Evolutionary conservation across 2,329 filamentous ascomycete species (phyloP).

Genomic region (Diaporthe citri): DNA sequence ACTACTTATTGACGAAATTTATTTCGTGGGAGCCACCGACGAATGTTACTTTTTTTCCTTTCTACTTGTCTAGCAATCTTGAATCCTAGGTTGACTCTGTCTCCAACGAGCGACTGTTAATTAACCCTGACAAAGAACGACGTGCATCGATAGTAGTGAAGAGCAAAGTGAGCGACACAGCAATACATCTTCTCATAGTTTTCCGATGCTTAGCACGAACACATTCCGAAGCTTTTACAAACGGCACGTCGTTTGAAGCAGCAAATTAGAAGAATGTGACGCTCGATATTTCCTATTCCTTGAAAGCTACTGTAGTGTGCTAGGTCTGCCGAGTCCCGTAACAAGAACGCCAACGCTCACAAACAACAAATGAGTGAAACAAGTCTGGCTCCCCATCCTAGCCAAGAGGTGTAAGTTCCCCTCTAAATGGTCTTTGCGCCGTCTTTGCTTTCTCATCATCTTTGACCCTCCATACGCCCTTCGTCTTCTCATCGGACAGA

Average conservation of each 20-base stretch:
- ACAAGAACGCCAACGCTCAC: constrained; percentile 44
- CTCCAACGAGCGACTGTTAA: too few species aligned
- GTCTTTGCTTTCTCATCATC: constrained; percentile 44
- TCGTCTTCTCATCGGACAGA: constrained; percentile 51
- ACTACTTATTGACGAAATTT: too few species aligned
- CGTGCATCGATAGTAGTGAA: too few species aligned
- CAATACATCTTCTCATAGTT: too few species aligned
- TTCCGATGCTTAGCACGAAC: too few species aligned
- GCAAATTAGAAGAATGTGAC: background rate
- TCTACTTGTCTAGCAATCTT: too few species aligned
- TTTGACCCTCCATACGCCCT: constrained; percentile 55
- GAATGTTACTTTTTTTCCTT: too few species aligned
- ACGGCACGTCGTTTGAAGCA: background rate
- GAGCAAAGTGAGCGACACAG: too few species aligned
- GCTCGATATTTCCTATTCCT: background rate
- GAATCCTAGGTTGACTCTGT: too few species aligned
- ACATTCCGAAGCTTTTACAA: too few species aligned
- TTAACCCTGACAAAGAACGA: too few species aligned
- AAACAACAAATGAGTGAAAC: background rate
- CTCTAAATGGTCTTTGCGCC: constrained; percentile 50
- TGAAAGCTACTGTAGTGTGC: background rate
- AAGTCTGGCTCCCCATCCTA: constrained; percentile 11
- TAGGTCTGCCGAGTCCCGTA: background rate
- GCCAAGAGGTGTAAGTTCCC: constrained; percentile 50
- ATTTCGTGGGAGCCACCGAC: too few species aligned